These are phyloP conservation scores for Fusarium tricinctum DNA, from an alignment of 2,329 filamentous ascomycete genomes.

Conservation along the genomic window DNA sequence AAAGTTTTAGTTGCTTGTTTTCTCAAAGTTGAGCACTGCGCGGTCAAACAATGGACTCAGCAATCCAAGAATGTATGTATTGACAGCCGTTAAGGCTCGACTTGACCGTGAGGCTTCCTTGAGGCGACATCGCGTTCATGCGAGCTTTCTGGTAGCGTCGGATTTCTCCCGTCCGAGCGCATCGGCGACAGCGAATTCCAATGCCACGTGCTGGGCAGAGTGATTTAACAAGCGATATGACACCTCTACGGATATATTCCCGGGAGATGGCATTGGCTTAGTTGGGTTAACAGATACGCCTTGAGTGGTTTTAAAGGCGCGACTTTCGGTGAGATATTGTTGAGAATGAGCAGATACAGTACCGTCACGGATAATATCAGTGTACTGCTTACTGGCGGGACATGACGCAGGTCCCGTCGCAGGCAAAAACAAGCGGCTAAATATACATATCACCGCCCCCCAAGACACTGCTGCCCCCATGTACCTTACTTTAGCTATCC, in stretches of 20 bases:
- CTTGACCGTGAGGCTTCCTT: conserved; percentile 1
- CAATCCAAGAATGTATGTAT: too few relatives aligned
- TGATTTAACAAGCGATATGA: conserved; percentile 6
- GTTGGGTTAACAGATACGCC: background rate
- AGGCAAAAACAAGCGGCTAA: conserved; percentile 38
- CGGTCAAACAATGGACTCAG: too few relatives aligned
- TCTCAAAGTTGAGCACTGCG: background rate
- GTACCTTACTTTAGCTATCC: conserved; percentile 24
- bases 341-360: conserved; percentile 6
- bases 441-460: conserved; percentile 12
- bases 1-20: background rate
- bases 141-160: conserved; percentile 26
- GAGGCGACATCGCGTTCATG: conserved; percentile 2
- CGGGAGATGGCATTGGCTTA: conserved; percentile 3
- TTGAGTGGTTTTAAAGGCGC: conserved; percentile 16
- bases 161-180: conserved; percentile 36
- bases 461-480: conserved; percentile 1
- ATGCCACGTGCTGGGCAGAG: conserved; percentile 31
- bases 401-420: conserved; percentile 1
- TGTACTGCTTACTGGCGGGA: background rate
- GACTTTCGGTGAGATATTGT: conserved; percentile 23
- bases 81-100: background rate
- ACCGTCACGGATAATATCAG: conserved; percentile 23
- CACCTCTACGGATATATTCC: background rate
- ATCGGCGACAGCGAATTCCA: conserved; percentile 6